Conservation (phyloP, 2,329 filamentous ascomycete species). For the Parasarocladium wereldwijsianum region DNA sequence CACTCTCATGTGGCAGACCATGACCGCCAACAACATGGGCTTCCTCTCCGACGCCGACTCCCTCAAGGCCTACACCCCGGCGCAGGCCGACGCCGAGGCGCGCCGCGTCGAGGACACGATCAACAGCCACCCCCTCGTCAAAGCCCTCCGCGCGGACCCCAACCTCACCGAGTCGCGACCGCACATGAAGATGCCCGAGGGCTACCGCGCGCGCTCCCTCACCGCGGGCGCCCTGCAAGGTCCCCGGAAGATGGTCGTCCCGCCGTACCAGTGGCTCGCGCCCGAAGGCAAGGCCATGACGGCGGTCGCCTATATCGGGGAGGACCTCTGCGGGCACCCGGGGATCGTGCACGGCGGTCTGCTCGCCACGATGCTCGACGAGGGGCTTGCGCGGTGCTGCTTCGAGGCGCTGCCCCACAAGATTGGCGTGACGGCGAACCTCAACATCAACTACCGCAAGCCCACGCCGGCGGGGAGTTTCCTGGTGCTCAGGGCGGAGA, state of each 20-base stretch:
- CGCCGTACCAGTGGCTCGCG: slow-evolving; percentile 65
- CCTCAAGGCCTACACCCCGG: slow-evolving; percentile 46
- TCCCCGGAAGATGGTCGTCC: slow-evolving; percentile 61
- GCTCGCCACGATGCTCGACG: slow-evolving; percentile 83
- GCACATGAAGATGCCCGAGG: slow-evolving; percentile 68
- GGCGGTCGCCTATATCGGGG: slow-evolving; percentile 62
- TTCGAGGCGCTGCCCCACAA: slow-evolving; percentile 80
- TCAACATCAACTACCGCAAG: slow-evolving; percentile 70
- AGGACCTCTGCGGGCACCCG: slow-evolving; percentile 74
- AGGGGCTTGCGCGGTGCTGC: slow-evolving; percentile 75
- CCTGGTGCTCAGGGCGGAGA: slow-evolving; percentile 65
- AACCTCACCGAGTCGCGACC: slow-evolving; percentile 65
- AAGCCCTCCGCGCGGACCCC: slow-evolving; percentile 50
- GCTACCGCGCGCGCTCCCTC: slow-evolving; percentile 58
- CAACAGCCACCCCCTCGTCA: slow-evolving; percentile 57
- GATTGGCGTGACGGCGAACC: slow-evolving; percentile 71
- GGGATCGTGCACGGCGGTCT: slow-evolving; percentile 84
- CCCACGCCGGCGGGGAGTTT: slow-evolving; percentile 65
- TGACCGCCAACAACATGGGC: slow-evolving; percentile 20
- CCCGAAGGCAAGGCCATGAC: slow-evolving; percentile 54
- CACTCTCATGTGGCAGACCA: slow-evolving; percentile 19
- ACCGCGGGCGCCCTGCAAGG: slow-evolving; percentile 71
- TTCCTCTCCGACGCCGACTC: slow-evolving; percentile 53
- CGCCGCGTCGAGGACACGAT: slow-evolving; percentile 58
- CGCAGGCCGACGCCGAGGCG: slow-evolving; percentile 30